phyloP scores from a whole-genome alignment of 2,329 filamentous ascomycete species.

The Dactylellina sp. region DNA sequence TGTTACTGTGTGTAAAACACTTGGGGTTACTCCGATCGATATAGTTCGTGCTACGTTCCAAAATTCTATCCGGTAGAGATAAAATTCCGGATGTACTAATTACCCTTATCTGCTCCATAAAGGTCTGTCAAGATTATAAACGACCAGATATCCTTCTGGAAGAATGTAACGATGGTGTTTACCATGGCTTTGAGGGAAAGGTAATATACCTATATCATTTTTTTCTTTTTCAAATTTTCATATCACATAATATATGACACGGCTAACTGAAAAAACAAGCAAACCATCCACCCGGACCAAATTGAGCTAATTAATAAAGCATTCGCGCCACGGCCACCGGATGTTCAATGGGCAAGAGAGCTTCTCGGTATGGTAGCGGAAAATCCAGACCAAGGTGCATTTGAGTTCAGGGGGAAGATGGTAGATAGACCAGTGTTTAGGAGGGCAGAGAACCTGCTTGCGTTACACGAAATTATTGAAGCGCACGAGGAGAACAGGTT shows the following conservation, averaged over 20 bases:
- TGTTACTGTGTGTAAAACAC: constrained; percentile 28
- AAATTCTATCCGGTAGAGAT: too few species aligned
- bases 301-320: constrained; percentile 35
- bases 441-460: constrained; percentile 36
- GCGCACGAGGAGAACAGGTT: constrained; percentile 26
- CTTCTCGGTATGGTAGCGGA: constrained; percentile 11
- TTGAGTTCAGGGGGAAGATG: constrained; percentile 52
- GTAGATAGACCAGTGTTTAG: constrained; percentile 42
- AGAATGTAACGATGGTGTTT: constrained; percentile 28
- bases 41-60: constrained; percentile 28
- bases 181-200: constrained; percentile 50
- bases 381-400: constrained; percentile 21
- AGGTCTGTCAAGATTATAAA: constrained; percentile 47
- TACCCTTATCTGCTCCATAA: too few species aligned
- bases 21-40: constrained; percentile 31
- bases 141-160: constrained; percentile 13
- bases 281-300: constrained; percentile 50
- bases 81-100: too few species aligned
- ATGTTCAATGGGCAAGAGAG: constrained; percentile 18
- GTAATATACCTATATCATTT: constrained; percentile 16
- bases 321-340: constrained; percentile 13
- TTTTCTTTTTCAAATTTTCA: background rate
- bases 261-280: constrained; percentile 22
- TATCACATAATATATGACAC: background rate
- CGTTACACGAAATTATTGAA: constrained; percentile 12